A percentile compares a stretch with the other conserved stretches of the same genome.
Evolutionary conservation across 1,284 basidiomycete species (phyloP).

Genomic region (Tremellales sp.): DNA sequence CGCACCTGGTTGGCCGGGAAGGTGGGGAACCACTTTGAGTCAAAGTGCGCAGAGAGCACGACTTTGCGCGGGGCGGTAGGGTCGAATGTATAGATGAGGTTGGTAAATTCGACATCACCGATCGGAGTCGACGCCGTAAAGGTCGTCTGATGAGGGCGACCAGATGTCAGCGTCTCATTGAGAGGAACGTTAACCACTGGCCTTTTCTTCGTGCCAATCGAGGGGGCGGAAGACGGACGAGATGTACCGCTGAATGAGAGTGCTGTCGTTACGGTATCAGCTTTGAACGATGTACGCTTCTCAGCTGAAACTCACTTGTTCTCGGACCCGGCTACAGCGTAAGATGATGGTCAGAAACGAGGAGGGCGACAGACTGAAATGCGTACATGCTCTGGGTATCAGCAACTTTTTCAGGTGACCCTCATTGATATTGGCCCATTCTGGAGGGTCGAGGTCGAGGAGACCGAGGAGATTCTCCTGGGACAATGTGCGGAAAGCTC

Average conservation of each 20-base stretch:
- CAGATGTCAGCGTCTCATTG: background rate
- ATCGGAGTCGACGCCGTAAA: conserved; percentile 80
- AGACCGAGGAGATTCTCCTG: conserved; percentile 20
- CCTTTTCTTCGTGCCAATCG: conserved; percentile 77
- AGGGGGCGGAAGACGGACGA: conserved; percentile 62
- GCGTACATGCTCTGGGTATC: conserved; percentile 73
- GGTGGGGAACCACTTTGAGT: conserved; percentile 81
- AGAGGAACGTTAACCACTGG: conserved; percentile 5
- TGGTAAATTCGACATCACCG: conserved; percentile 76
- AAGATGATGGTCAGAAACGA: background rate
- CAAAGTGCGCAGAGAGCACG: conserved; percentile 89
- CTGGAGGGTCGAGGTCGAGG: conserved; percentile 27
- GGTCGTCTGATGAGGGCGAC: conserved; percentile 52
- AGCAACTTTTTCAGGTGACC: conserved; percentile 71
- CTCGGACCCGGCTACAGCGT: conserved; percentile 39
- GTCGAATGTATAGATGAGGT: conserved; percentile 92
- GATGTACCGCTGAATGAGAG: conserved; percentile 73
- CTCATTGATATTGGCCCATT: conserved; percentile 33
- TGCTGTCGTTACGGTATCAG: conserved; percentile 53
- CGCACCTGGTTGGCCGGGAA: conserved; percentile 69
- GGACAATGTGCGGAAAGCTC: conserved; percentile 25
- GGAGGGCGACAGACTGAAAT: background rate
- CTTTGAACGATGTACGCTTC: background rate
- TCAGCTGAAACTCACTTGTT: conserved; percentile 34
- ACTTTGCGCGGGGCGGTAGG: conserved; percentile 74